Percentiles rank a stretch among this genome's conserved stretches.
Evolutionary conservation across 169 alveolate genomes (phyloP).

Genomic region (Cryptosporidium viatorum): DNA sequence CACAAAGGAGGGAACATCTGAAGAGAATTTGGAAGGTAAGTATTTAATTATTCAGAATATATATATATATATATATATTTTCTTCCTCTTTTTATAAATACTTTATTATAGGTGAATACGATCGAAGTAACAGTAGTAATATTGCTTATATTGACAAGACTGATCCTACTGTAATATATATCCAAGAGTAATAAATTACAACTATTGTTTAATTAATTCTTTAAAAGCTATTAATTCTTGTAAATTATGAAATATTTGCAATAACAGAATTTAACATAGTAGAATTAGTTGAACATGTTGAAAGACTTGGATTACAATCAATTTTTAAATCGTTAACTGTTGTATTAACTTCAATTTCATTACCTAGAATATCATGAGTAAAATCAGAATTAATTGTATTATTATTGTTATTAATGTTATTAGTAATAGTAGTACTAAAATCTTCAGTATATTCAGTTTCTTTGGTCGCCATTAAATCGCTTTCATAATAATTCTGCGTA

Average conservation of each 20-base stretch:
- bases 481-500: background rate
- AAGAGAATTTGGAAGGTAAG: slow-evolving; percentile 4
- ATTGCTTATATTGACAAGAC: slow-evolving; percentile 52
- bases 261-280: background rate
- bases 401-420: too few relatives aligned
- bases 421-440: background rate
- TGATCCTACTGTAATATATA: slow-evolving; percentile 70
- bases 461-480: background rate
- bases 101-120: background rate
- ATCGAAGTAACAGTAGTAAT: background rate
- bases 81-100: background rate
- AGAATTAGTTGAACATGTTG: slow-evolving; percentile 22
- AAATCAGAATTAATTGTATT: background rate
- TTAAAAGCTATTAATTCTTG: background rate
- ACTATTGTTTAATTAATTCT: background rate
- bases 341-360: background rate
- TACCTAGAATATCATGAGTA: background rate
- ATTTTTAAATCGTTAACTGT: background rate
- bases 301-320: slow-evolving; percentile 18
- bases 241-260: background rate
- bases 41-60: background rate
- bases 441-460: background rate
- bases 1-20: background rate
- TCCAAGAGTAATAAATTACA: slow-evolving; percentile 7
- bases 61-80: background rate